phyloP scores from a whole-genome alignment of 345 rosid species.

The Hibiscus syriacus region DNA sequence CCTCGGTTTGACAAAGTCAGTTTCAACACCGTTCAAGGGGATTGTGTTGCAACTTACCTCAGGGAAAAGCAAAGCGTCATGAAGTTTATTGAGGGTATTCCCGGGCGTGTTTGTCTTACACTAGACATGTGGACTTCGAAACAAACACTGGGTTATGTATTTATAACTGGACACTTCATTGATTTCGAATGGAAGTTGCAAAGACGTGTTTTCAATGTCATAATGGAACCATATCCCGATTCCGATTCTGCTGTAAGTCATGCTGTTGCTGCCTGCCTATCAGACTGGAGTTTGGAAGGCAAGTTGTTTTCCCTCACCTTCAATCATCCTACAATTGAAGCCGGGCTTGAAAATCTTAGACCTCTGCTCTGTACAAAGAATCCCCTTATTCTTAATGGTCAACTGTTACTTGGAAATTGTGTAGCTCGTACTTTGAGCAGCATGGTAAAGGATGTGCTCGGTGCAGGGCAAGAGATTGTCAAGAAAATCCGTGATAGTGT shows the following conservation, averaged over 20 bases:
- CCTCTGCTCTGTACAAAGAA: conserved; percentile 61
- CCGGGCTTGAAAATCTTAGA: conserved; percentile 57
- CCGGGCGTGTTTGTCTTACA: conserved; percentile 72
- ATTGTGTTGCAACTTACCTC: conserved; percentile 82
- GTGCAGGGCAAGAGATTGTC: conserved; percentile 41
- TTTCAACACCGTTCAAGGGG: conserved; percentile 81
- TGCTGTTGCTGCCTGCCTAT: conserved; percentile 73
- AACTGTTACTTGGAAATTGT: conserved; percentile 63
- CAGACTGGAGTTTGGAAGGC: conserved; percentile 79
- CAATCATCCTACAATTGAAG: conserved; percentile 43
- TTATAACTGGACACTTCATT: conserved; percentile 71
- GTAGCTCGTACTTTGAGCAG: conserved; percentile 47
- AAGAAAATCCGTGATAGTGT: conserved; percentile 76
- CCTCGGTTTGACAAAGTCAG: conserved; percentile 62
- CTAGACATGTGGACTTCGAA: conserved; percentile 71
- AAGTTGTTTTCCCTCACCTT: conserved; percentile 69
- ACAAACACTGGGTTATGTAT: conserved; percentile 63
- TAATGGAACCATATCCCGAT: conserved; percentile 78
- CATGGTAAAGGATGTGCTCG: conserved; percentile 55
- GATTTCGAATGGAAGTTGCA: conserved; percentile 80
- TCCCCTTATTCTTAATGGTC: conserved; percentile 73
- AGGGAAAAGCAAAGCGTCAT: conserved; percentile 73
- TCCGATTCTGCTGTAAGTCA: conserved; percentile 64
- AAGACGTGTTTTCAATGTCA: conserved; percentile 63
- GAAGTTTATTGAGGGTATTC: conserved; percentile 59